Evolutionary conservation across 345 rosid genomes (phyloP).

Genomic region (Salix udensis): DNA sequence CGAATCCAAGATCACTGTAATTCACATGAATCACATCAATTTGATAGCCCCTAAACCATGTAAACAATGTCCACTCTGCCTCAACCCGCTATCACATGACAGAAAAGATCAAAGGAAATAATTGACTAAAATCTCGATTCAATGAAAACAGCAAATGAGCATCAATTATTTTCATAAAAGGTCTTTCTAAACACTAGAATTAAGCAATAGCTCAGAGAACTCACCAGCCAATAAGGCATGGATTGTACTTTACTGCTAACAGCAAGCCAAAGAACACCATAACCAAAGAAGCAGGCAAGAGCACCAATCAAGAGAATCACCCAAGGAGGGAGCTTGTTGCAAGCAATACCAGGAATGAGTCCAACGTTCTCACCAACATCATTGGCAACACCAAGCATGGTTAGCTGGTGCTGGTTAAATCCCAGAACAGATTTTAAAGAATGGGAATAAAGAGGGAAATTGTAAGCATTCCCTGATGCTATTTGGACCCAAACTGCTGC

Average conservation of each 20-base stretch:
- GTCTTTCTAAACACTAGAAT: not conserved
- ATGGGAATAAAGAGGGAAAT: slow-evolving; percentile 68
- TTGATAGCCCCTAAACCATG: no score
- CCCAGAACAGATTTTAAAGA: slow-evolving; percentile 67
- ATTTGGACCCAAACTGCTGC: slow-evolving; percentile 67
- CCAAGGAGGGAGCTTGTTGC: slow-evolving; percentile 71
- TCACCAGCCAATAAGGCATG: slow-evolving; percentile 72
- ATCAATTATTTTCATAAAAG: not conserved
- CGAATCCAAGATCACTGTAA: no score
- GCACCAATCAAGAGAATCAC: slow-evolving; percentile 49
- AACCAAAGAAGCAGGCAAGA: slow-evolving; percentile 53
- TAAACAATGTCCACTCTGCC: not conserved
- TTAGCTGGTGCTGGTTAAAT: slow-evolving; percentile 60
- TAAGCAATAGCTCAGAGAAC: slow-evolving; percentile 5
- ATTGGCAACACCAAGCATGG: slow-evolving; percentile 68
- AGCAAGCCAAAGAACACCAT: slow-evolving; percentile 66
- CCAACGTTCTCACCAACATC: slow-evolving; percentile 71
- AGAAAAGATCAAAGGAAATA: not conserved
- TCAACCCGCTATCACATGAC: not conserved
- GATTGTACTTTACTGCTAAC: slow-evolving; percentile 36
- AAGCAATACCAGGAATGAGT: slow-evolving; percentile 57
- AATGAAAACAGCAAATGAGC: not conserved
- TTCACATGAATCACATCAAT: no score
- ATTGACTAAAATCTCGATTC: not conserved
- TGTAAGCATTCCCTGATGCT: slow-evolving; percentile 62